Conservation (phyloP, 2,329 filamentous ascomycete genomes). For the Aspergillus ruber region DNA sequence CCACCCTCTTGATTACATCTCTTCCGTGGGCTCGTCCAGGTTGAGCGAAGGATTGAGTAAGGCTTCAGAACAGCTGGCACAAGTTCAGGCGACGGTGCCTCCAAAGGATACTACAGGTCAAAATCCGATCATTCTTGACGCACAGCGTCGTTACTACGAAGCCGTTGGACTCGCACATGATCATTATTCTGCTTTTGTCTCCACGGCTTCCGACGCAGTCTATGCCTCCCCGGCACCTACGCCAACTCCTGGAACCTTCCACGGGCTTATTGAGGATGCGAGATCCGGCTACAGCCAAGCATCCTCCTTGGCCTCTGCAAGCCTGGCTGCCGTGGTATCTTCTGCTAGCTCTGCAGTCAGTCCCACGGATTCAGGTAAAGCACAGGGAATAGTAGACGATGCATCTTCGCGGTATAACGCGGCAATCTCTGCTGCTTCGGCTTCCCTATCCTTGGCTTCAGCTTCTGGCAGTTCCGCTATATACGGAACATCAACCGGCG, state of each 20-base stretch:
- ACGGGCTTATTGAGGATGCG: constrained; percentile 29
- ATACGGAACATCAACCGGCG: constrained; percentile 32
- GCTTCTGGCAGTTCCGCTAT: constrained; percentile 38
- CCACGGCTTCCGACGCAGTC: constrained; percentile 63
- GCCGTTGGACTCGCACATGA: constrained; percentile 72
- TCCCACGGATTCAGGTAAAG: constrained; percentile 27
- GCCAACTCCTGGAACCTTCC: constrained; percentile 21
- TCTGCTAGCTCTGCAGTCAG: constrained; percentile 36
- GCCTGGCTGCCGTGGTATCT: constrained; percentile 33
- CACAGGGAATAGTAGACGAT: constrained; percentile 34
- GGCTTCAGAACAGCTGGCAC: constrained; percentile 66
- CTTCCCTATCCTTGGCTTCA: constrained; percentile 33
- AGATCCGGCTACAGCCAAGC: constrained; percentile 31
- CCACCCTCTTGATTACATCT: constrained; percentile 51
- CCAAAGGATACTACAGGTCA: constrained; percentile 55
- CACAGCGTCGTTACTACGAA: constrained; percentile 67
- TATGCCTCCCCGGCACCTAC: constrained; percentile 54
- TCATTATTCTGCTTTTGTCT: constrained; percentile 68
- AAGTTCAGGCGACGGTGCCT: constrained; percentile 60
- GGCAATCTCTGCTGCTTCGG: constrained; percentile 40
- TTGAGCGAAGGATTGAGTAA: constrained; percentile 63
- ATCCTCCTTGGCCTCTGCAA: constrained; percentile 33
- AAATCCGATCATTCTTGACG: constrained; percentile 51
- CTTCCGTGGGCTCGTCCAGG: constrained; percentile 63
- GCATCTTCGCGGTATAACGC: constrained; percentile 41